Conservation (phyloP, 2,329 filamentous ascomycete species). For the Fusarium fujikuroi region DNA sequence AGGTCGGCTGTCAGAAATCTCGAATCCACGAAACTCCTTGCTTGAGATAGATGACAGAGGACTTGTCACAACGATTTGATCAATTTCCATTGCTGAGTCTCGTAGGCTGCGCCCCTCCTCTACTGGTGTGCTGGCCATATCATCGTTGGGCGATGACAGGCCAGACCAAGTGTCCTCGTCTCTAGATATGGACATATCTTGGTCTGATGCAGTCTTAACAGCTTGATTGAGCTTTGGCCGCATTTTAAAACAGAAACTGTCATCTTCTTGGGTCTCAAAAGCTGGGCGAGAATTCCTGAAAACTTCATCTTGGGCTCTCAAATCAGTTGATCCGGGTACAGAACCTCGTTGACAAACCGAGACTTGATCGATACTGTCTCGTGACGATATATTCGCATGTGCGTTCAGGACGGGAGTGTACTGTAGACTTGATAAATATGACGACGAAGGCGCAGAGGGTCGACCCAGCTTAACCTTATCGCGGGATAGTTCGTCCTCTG, state of each 20-base stretch:
- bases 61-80: slow-evolving; percentile 14
- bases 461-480: slow-evolving; percentile 21
- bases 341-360: too few species aligned
- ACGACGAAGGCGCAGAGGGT: slow-evolving; percentile 41
- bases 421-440: slow-evolving; percentile 43
- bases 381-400: too few species aligned
- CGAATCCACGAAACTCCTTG: slow-evolving; percentile 17
- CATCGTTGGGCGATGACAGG: slow-evolving; percentile 17
- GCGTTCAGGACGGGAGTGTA: slow-evolving; percentile 3
- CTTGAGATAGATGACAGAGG: slow-evolving; percentile 32
- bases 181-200: not conserved
- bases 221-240: slow-evolving; percentile 11
- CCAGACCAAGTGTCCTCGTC: slow-evolving; percentile 35
- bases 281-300: not conserved
- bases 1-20: not conserved
- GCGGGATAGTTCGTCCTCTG: slow-evolving; percentile 30
- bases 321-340: too few species aligned
- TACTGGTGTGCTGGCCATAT: not conserved
- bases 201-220: not conserved
- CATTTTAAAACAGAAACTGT: slow-evolving; percentile 49
- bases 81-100: not conserved
- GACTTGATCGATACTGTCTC: too few species aligned
- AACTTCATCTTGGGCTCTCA: too few species aligned
- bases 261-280: slow-evolving; percentile 48
- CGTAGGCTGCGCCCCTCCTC: not conserved